Evolutionary conservation across 805 yeast genomes (phyloP), one percentile per base, ranked within the genome.

Genomic region (Saccharomyces eubayanus): DNA sequence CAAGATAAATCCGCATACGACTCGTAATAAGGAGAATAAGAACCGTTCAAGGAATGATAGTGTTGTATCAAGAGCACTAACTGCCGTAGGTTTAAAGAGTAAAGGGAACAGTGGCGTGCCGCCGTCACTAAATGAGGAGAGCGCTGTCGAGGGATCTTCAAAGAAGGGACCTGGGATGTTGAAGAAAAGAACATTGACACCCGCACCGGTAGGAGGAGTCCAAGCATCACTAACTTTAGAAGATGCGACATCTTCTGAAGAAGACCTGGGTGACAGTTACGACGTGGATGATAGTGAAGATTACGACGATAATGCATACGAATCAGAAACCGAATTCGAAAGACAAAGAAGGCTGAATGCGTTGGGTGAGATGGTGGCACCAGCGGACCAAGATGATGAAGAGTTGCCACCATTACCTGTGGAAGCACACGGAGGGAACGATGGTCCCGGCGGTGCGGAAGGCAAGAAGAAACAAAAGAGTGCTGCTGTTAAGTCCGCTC

Each of bases 301-400:
- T 31, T 68, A 67, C 50, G 72, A 62, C n/a, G 70, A 57, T 24
- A 64, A 55, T 30, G 43, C 43, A 1, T 36, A 36, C 24, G 69
- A 69, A 36, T 59, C 61, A 2, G 91, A 85, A 65, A 84, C 89
- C 0, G 84, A 75, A n/a, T 80, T 82, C 27, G 91, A 86, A 65
- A 77, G 80, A 53, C 73, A 74, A 43, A 77, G 91, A 61, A 75
- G 91, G 55, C 67, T 86, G 53, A 78, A 80, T 5, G 85, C 85
- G 0, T 68, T 81, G 55, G 84, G 85, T 2, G 67, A 69, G 48
- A 64, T 68, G 24, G 62, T 70, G 6, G 74, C 71, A 3, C 68
- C 72, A 29, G 72, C 78, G 55, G 66, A 72, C 50, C 72, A 70
- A 14, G 76, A 74, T 50, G 82, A 79, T 60, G 84, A 80, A 53